These are phyloP conservation scores for Calonectria montana DNA, from an alignment of 2,329 filamentous ascomycete genomes.

Conservation along the genomic window DNA sequence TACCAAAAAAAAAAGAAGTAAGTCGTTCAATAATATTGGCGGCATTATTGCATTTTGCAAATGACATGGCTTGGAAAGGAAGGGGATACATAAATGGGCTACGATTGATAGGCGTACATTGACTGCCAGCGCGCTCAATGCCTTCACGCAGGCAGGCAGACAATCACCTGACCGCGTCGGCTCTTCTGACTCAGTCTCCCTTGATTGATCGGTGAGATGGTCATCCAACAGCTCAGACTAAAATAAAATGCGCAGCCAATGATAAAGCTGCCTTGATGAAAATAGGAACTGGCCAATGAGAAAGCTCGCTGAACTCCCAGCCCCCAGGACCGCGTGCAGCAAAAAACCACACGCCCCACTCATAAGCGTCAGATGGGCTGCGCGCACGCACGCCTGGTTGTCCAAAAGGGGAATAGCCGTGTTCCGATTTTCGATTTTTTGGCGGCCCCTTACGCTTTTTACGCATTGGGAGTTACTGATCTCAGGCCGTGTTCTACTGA, in stretches of 20 bases:
- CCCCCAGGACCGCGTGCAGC: neutral
- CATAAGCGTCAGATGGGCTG: constrained; percentile 3
- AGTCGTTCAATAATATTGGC: too few relatives aligned
- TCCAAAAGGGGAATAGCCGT: constrained; percentile 18
- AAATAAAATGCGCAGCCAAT: constrained; percentile 14
- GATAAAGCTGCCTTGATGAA: constrained; percentile 4
- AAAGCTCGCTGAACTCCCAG: neutral
- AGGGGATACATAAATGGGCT: neutral
- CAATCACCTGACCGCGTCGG: neutral
- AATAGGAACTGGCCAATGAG: neutral
- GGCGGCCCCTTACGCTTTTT: constrained; percentile 15
- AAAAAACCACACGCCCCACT: neutral
- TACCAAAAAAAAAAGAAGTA: too few relatives aligned
- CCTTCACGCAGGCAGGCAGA: neutral
- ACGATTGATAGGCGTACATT: neutral
- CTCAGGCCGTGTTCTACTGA: constrained; percentile 44
- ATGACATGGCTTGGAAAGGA: neutral
- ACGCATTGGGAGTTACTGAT: constrained; percentile 40
- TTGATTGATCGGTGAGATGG: neutral
- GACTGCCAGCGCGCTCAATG: neutral
- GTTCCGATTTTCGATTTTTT: constrained; percentile 19
- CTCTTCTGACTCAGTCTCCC: neutral
- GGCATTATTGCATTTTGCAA: neutral
- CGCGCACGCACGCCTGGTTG: neutral
- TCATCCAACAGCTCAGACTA: neutral